Percentiles rank a stretch among this genome's conserved stretches.
Evolutionary conservation across 1,284 basidiomycete species (phyloP).

Genomic region (Tremellales sp.): DNA sequence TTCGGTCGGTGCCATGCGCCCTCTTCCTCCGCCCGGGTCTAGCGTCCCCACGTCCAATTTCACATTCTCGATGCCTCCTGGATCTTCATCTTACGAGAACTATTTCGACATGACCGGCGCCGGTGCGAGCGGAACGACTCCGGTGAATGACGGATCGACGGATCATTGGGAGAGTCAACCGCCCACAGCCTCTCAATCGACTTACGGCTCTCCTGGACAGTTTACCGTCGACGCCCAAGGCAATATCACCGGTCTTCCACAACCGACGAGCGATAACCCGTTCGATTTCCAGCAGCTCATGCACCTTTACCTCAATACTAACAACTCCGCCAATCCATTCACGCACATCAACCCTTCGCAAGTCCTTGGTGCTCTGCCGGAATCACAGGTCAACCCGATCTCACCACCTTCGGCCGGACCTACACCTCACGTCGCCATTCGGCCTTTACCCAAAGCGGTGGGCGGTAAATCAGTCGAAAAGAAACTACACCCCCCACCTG

Average conservation of each 20-base stretch:
- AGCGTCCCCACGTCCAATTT: conserved; percentile 67
- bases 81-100: conserved; percentile 54
- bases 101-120: conserved; percentile 57
- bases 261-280: conserved; percentile 26
- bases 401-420: neutral
- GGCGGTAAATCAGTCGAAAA: conserved; percentile 27
- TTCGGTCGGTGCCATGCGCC: conserved; percentile 22
- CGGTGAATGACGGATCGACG: conserved; percentile 5
- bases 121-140: conserved; percentile 18
- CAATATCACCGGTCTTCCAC: conserved; percentile 12
- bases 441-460: conserved; percentile 32
- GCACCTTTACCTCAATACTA: conserved; percentile 47
- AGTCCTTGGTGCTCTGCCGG: conserved; percentile 55
- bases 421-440: conserved; percentile 11
- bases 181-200: conserved; percentile 16
- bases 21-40: conserved; percentile 25
- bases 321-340: conserved; percentile 52
- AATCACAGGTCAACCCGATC: neutral
- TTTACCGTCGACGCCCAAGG: neutral
- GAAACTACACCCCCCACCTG: conserved; percentile 9
- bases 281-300: conserved; percentile 50
- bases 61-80: conserved; percentile 60
- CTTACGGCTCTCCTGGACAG: conserved; percentile 26
- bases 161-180: conserved; percentile 21
- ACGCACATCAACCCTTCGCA: conserved; percentile 86